These are phyloP conservation scores for Melaleuca quinquenervia DNA, from an alignment of 345 rosid genomes.

Conservation along the genomic window DNA sequence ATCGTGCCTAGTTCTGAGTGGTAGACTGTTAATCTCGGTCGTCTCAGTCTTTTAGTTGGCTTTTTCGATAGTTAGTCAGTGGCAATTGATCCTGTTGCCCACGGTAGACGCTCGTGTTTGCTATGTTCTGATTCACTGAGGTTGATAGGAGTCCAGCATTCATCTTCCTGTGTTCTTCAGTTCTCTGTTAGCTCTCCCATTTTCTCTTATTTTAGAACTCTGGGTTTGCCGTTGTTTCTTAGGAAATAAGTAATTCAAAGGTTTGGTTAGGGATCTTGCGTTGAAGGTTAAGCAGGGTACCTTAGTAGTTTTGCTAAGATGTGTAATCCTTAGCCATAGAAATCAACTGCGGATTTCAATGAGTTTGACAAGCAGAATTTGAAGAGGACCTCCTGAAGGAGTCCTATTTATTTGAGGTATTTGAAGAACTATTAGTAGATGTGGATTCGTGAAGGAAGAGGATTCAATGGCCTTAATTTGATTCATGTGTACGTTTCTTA, in stretches of 20 bases:
- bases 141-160: not conserved
- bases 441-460: not conserved
- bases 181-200: not conserved
- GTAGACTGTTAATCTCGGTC: not conserved
- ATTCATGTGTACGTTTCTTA: not conserved
- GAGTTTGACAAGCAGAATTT: not conserved
- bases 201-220: not conserved
- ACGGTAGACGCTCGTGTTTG: not conserved
- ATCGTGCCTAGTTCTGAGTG: not conserved
- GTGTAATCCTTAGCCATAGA: not conserved
- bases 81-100: not conserved
- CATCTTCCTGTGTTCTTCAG: not conserved
- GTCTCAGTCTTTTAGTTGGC: not conserved
- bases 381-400: not conserved
- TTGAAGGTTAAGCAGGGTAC: not conserved
- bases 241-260: not conserved
- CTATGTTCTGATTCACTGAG: not conserved
- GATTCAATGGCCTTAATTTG: not conserved
- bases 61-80: not conserved
- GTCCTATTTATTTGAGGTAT: not conserved
- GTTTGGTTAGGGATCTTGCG: not conserved
- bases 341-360: not conserved
- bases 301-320: not conserved
- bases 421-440: not conserved
- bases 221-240: not conserved